Evolutionary conservation across 2,329 filamentous ascomycete genomes (phyloP), one percentile per base, ranked within the genome.

Genomic region (Dactylellina leptospora): DNA sequence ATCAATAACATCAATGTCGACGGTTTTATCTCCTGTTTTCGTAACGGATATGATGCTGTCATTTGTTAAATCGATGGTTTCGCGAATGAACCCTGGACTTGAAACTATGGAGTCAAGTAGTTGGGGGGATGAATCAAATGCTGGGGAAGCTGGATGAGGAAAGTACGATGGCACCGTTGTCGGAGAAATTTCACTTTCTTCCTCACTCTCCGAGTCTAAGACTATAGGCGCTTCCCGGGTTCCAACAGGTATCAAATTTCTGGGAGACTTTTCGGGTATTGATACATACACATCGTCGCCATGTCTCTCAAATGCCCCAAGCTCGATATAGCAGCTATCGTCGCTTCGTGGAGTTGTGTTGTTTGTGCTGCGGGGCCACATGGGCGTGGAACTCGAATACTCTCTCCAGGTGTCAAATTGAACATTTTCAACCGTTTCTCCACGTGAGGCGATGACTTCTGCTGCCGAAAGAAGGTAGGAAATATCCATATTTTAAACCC

Each of bases 101-200:
- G n/a, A n/a, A n/a, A n/a, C n/a, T n/a, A n/a, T n/a, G 1, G 60
- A 64, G 40, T 64, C 50, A 4, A n/a, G n/a, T n/a, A n/a, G 55
- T 8, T 38, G 40, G 28, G 60, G 60, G 13, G 50, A 27, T 27
- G 60, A 55, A 25, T 64, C 50, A 40, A 64, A 64, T 64, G 56
- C 22, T 20, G 60, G 56, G 16, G 27, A 27, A 11, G 47, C 60
- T 2, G 25, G 48, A 27, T 40, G 47, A 13, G 59, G 36, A 27
- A 48, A 56, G 8, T 48, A 4, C 4, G 60, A 55, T 4, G 50
- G 44, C 8, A 64, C 3, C 3, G 60, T 45, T 9, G 38, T 33
- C 22, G 60, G 48, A 11, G 48, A 64, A 11, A 18, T 5, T 18
- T 27, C 16, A 4, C 48, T 50, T 16, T 63, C 59, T 16, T 11